Conservation (phyloP, 305 asterid species). For the Stenogyne calaminthoides region DNA sequence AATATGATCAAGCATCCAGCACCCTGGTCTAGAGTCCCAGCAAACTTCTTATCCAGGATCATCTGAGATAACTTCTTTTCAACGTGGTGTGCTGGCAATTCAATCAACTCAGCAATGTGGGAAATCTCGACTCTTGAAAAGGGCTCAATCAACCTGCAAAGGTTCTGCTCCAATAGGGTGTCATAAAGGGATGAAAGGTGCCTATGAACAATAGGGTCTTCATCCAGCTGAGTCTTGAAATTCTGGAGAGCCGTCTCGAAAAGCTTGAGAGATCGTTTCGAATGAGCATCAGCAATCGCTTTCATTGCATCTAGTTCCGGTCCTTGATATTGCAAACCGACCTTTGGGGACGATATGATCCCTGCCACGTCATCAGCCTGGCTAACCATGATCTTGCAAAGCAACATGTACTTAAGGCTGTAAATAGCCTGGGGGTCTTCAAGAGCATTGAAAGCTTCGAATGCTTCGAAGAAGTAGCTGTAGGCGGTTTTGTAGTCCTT, state of each 20-base stretch:
- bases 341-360: conserved; percentile 59
- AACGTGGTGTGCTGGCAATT: conserved; percentile 60
- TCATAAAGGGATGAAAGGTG: conserved; percentile 69
- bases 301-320: conserved; percentile 70
- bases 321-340: conserved; percentile 64
- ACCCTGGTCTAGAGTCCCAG: conserved; percentile 75
- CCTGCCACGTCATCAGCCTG: conserved; percentile 74
- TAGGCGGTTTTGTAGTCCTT: conserved; percentile 73
- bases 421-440: conserved; percentile 66
- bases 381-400: conserved; percentile 67
- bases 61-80: conserved; percentile 70
- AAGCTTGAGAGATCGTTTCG: conserved; percentile 64
- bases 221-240: conserved; percentile 61
- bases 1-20: conserved; percentile 68
- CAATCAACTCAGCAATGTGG: conserved; percentile 65
- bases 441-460: conserved; percentile 68
- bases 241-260: conserved; percentile 60
- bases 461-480: conserved; percentile 73
- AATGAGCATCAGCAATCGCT: conserved; percentile 66
- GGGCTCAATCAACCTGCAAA: conserved; percentile 75
- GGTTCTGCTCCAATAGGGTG: conserved; percentile 69
- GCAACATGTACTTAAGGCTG: conserved; percentile 66
- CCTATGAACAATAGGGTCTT: conserved; percentile 73
- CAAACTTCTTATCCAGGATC: conserved; percentile 74
- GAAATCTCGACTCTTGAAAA: conserved; percentile 67